Conservation (phyloP, 768 basidiomycete genomes). For the Suillus placidus region DNA sequence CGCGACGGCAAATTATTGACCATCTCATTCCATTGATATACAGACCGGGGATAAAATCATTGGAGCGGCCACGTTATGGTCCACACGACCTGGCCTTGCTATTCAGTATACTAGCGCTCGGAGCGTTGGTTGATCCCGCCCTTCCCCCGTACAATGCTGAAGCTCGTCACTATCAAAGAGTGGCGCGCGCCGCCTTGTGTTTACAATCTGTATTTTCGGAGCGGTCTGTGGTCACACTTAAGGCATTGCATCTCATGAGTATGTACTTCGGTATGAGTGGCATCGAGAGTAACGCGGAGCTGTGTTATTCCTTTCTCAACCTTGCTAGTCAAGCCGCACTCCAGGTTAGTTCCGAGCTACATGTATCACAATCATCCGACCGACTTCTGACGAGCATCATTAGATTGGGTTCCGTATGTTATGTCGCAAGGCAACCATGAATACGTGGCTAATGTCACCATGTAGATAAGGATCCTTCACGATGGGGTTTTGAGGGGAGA, state of each 20-base stretch:
- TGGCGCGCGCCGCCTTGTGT: slow-evolving; percentile 49
- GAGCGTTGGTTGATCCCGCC: slow-evolving; percentile 49
- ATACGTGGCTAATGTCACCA: slow-evolving; percentile 14
- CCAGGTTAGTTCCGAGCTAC: slow-evolving; percentile 38
- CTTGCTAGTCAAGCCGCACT: slow-evolving; percentile 52
- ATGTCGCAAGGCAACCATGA: not conserved
- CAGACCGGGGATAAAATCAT: slow-evolving; percentile 13
- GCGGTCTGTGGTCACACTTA: slow-evolving; percentile 50
- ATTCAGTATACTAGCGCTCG: slow-evolving; percentile 50
- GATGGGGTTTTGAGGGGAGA: slow-evolving; percentile 52
- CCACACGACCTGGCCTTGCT: slow-evolving; percentile 55
- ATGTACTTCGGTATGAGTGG: slow-evolving; percentile 58
- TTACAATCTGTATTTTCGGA: slow-evolving; percentile 48
- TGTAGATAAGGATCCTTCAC: slow-evolving; percentile 51
- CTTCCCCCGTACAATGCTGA: slow-evolving; percentile 52
- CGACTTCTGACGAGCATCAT: not conserved
- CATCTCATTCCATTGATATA: slow-evolving; percentile 52
- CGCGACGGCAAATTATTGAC: slow-evolving; percentile 45
- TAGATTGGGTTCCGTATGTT: slow-evolving; percentile 21
- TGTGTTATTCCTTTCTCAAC: slow-evolving; percentile 48
- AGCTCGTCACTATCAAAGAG: slow-evolving; percentile 53
- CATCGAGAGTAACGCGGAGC: slow-evolving; percentile 51
- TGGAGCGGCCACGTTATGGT: slow-evolving; percentile 32
- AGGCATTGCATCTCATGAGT: slow-evolving; percentile 55
- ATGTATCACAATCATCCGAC: not conserved